These are phyloP conservation scores for Sporothrix pallida DNA, from an alignment of 2,329 filamentous ascomycete species.

Conservation along the genomic window DNA sequence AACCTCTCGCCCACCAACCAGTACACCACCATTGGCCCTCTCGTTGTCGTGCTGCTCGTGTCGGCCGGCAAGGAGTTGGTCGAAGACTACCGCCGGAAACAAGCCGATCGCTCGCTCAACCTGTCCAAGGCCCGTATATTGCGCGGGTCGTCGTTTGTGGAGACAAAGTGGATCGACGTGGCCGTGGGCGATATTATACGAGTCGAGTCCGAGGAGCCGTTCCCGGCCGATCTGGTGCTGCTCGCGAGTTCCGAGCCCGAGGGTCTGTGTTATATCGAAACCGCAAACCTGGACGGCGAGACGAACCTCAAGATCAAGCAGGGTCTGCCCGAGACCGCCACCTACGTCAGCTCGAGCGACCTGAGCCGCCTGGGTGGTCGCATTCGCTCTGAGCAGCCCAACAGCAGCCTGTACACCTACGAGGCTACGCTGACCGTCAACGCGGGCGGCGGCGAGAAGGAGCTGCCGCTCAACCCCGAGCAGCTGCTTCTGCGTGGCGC, in stretches of 20 bases:
- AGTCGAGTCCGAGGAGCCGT: constrained; percentile 92
- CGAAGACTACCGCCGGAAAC: constrained; percentile 89
- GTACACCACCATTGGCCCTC: constrained; percentile 95
- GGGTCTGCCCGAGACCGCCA: constrained; percentile 87
- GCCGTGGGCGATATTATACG: constrained; percentile 90
- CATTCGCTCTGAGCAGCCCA: constrained; percentile 93
- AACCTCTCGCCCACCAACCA: constrained; percentile 91
- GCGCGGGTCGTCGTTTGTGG: constrained; percentile 80
- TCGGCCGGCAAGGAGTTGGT: constrained; percentile 94
- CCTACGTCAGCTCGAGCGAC: constrained; percentile 84
- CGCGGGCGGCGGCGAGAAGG: constrained; percentile 88
- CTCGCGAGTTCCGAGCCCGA: constrained; percentile 96
- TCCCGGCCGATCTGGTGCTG: constrained; percentile 90
- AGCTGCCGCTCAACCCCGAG: constrained; percentile 86
- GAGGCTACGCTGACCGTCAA: constrained; percentile 94
- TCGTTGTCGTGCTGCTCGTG: constrained; percentile 87
- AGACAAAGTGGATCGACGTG: constrained; percentile 93
- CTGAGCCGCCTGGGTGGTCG: constrained; percentile 84
- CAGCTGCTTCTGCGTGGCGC: constrained; percentile 92
- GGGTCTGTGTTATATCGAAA: constrained; percentile 98
- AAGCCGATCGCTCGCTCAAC: constrained; percentile 85
- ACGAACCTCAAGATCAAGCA: constrained; percentile 99
- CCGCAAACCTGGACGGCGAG: constrained; percentile 95
- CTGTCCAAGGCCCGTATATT: constrained; percentile 83
- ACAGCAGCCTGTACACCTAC: constrained; percentile 97